Base-by-base conservation (phyloP, 169 alveolate genomes). In the Toxoplasma gondii region DNA sequence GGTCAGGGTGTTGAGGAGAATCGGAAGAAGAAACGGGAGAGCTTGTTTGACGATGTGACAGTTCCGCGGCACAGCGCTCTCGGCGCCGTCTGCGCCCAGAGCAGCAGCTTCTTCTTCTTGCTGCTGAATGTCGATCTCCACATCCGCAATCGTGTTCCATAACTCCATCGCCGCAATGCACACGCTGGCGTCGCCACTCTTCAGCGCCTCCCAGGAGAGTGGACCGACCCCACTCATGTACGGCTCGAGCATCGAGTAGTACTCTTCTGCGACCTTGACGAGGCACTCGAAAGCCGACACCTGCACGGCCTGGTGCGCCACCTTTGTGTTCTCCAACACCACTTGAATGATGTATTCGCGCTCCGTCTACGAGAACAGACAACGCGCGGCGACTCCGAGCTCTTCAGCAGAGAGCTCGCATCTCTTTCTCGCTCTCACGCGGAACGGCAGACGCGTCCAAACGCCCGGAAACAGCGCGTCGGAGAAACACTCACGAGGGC, bases 221-320 rank as follows among this genome's bases (percentile, higher is more conserved):
- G 93, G 92, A 34, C 94, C 95, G 29, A 93, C 58, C 41, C 84
- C 84, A n/a, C 88, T 92, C 95, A 93, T 93, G 74, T 93, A 93
- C 29, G 95, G 91, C 88, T 74, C 93, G 38, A 93, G 38, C 58
- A 80, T 27, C 10, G 91, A n/a, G 88, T 93, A 93, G 39, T 93
- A 88, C 81, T 94, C 96, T 54, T 95, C 84, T 0, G 97, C 95
- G 43, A 95, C 91, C 81, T 96, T 95, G 69, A 96, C 96, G 45
- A 96, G 91, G 34, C 97, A 96, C 94, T 96, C 97, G 69, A 95
- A 95, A 0, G 96, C 96, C 29, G 97, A 96, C 49, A 96, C 96
- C 91, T 94, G 96, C 41, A 96, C 93, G 36, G 90, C 91, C 64
- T 54, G 81, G 64, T 84, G 84, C 74, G 91, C 31, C 86, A 91